These are phyloP conservation scores for Xylariaceae sp. DNA, from an alignment of 2,329 filamentous ascomycete genomes.

Conservation along the genomic window DNA sequence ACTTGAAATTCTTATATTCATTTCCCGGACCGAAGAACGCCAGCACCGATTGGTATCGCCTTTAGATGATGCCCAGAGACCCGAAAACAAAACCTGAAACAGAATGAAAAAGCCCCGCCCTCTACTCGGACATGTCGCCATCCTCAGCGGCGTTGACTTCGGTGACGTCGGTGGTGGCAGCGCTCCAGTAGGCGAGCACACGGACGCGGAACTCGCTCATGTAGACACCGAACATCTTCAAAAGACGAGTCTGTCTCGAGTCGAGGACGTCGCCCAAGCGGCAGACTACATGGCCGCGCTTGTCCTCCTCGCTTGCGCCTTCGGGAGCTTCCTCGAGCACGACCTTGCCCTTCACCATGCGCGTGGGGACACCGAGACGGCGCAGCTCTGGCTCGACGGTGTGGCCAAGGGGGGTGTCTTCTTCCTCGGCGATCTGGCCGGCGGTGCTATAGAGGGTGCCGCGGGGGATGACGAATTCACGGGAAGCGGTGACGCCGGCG, in stretches of 20 bases:
- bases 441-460: slow-evolving; percentile 78
- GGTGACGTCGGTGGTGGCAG: slow-evolving; percentile 56
- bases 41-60: slow-evolving; percentile 27
- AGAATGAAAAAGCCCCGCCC: slow-evolving; percentile 13
- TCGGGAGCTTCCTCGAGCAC: slow-evolving; percentile 54
- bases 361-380: slow-evolving; percentile 83
- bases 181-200: slow-evolving; percentile 68
- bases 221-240: slow-evolving; percentile 91
- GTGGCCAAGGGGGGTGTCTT: slow-evolving; percentile 85
- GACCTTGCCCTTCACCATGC: slow-evolving; percentile 83
- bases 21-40: slow-evolving; percentile 24
- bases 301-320: slow-evolving; percentile 42
- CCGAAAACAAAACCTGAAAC: slow-evolving; percentile 1
- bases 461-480: slow-evolving; percentile 74
- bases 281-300: slow-evolving; percentile 70
- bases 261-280: slow-evolving; percentile 81
- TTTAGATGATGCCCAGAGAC: slow-evolving; percentile 19
- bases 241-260: slow-evolving; percentile 83
- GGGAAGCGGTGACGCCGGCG: slow-evolving; percentile 71
- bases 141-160: slow-evolving; percentile 43
- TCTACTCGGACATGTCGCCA: slow-evolving; percentile 13
- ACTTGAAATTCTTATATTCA: slow-evolving; percentile 2
- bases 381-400: slow-evolving; percentile 86
- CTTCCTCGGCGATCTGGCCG: slow-evolving; percentile 72
- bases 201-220: slow-evolving; percentile 86